phyloP scores from a whole-genome alignment of 2,329 filamentous ascomycete genomes.

The Claviceps humidiphila region DNA sequence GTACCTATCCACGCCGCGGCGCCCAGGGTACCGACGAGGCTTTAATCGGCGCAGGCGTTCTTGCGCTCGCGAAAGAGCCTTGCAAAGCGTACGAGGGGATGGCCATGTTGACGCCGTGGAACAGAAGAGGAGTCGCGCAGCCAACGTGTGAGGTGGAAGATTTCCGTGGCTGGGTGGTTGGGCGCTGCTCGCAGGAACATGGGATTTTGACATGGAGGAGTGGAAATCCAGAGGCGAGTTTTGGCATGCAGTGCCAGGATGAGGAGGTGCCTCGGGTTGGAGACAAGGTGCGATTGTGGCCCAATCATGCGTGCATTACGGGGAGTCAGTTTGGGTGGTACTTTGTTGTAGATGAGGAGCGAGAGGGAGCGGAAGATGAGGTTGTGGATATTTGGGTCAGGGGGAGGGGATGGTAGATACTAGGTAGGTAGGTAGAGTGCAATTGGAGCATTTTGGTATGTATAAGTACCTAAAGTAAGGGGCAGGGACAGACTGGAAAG shows the following conservation, averaged over 20 bases:
- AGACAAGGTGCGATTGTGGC: slow-evolving; percentile 58
- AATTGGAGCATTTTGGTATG: not conserved
- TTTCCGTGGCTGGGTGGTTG: slow-evolving; percentile 51
- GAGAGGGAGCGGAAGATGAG: slow-evolving; percentile 38
- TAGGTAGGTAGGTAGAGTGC: slow-evolving; percentile 6
- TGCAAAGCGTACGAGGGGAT: slow-evolving; percentile 60
- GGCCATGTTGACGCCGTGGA: slow-evolving; percentile 54
- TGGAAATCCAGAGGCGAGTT: slow-evolving; percentile 17
- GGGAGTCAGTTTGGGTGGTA: slow-evolving; percentile 61
- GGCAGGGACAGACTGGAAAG: not conserved
- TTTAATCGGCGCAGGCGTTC: slow-evolving; percentile 52
- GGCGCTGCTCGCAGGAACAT: slow-evolving; percentile 65
- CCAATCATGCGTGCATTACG: slow-evolving; percentile 71
- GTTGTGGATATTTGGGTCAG: slow-evolving; percentile 59
- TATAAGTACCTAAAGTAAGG: not conserved
- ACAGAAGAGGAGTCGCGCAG: slow-evolving; percentile 16
- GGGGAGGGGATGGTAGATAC: slow-evolving; percentile 13
- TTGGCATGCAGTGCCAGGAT: slow-evolving; percentile 2
- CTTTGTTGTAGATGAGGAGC: slow-evolving; percentile 54
- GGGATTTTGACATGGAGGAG: slow-evolving; percentile 50
- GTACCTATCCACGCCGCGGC: slow-evolving; percentile 49
- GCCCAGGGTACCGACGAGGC: slow-evolving; percentile 40
- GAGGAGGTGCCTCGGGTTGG: slow-evolving; percentile 38
- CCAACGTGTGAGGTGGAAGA: slow-evolving; percentile 19
- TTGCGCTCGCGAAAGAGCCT: slow-evolving; percentile 62